These are phyloP conservation scores for Saccharomyces hybrid DNA, from an alignment of 1,139 yeast species.

Conservation along the genomic window DNA sequence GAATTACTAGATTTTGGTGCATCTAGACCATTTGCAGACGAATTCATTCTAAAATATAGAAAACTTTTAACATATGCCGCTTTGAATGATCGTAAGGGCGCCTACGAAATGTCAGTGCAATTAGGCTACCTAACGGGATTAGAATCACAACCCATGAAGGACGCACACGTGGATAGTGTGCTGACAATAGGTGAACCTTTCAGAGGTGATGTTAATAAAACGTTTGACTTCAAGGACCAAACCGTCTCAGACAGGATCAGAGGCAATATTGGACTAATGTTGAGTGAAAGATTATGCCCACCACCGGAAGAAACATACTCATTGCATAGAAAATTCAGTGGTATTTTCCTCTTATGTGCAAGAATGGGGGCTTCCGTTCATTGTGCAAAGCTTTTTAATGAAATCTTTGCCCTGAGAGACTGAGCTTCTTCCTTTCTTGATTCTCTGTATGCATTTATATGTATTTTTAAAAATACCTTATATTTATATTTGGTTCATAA, in stretches of 20 bases:
- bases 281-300: slow-evolving; percentile 84
- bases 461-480: neutral
- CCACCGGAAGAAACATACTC: slow-evolving; percentile 99
- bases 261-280: slow-evolving; percentile 78
- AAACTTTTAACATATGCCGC: slow-evolving; percentile 73
- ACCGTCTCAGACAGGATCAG: slow-evolving; percentile 91
- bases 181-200: slow-evolving; percentile 92
- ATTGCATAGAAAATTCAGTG: slow-evolving; percentile 87
- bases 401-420: slow-evolving; percentile 35
- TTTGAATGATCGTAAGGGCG: slow-evolving; percentile 54
- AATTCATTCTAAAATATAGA: slow-evolving; percentile 64
- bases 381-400: slow-evolving; percentile 68
- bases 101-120: slow-evolving; percentile 57
- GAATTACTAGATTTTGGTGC: slow-evolving; percentile 95
- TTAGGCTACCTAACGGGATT: slow-evolving; percentile 89
- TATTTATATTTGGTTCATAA: too few species aligned
- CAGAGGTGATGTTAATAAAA: slow-evolving; percentile 43
- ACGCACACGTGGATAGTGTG: slow-evolving; percentile 88
- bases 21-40: slow-evolving; percentile 65
- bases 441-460: neutral
- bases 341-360: slow-evolving; percentile 86
- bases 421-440: too few species aligned
- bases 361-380: slow-evolving; percentile 78
- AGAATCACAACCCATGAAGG: slow-evolving; percentile 79
- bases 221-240: slow-evolving; percentile 71